phyloP scores from a whole-genome alignment of 768 basidiomycete genomes.

The Mrakia frigida region DNA sequence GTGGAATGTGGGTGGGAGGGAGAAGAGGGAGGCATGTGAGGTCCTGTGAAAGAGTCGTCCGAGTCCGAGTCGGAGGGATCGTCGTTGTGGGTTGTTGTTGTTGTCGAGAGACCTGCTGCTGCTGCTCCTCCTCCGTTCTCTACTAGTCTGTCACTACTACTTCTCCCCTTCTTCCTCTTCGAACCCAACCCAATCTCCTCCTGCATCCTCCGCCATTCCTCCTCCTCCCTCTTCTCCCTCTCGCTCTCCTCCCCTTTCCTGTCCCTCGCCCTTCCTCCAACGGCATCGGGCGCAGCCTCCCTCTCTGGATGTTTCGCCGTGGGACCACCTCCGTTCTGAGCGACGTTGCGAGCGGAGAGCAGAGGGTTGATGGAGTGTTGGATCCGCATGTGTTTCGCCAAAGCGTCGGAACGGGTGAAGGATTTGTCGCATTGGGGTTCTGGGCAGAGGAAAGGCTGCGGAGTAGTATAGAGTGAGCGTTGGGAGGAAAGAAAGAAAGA shows the following conservation, averaged over 20 bases:
- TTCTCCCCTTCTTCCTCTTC: neutral
- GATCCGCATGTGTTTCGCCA: constrained; percentile 74
- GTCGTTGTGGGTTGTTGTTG: neutral
- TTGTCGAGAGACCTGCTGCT: neutral
- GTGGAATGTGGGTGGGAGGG: neutral
- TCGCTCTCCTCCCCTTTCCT: constrained; percentile 1
- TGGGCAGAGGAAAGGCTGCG: neutral
- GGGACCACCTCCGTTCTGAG: neutral
- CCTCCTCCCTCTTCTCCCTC: constrained; percentile 15
- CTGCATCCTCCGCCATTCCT: constrained; percentile 12
- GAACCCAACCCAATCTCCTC: neutral
- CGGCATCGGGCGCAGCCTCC: neutral
- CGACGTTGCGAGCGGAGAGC: constrained; percentile 12
- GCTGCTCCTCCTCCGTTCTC: neutral
- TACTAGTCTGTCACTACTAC: neutral
- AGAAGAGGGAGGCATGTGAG: constrained; percentile 6
- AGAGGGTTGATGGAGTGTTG: constrained; percentile 50
- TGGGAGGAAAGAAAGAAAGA: neutral
- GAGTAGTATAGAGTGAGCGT: neutral
- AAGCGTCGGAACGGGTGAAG: constrained; percentile 89
- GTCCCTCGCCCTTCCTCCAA: neutral
- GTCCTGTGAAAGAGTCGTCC: constrained; percentile 29
- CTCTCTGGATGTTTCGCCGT: neutral
- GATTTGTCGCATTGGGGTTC: constrained; percentile 72
- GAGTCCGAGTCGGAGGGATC: constrained; percentile 21